These are phyloP conservation scores for Begonia masoniana DNA, from an alignment of 306 rosid genomes.

Conservation along the genomic window DNA sequence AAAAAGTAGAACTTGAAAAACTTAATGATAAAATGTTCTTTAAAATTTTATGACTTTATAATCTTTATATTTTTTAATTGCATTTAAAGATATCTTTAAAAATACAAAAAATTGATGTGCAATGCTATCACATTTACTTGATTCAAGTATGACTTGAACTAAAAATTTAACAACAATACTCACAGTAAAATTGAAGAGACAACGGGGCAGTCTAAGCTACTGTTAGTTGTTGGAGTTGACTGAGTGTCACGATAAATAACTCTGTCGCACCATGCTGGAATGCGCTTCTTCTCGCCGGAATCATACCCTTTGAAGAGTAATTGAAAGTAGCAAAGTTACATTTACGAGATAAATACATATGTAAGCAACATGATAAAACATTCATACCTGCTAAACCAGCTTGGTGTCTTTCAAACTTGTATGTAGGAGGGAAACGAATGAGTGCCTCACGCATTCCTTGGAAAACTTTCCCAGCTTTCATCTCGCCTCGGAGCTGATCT, in stretches of 20 bases:
- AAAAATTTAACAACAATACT: slow-evolving; percentile 18
- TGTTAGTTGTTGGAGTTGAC: slow-evolving; percentile 34
- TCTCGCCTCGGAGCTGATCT: slow-evolving; percentile 97
- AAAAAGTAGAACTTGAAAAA: too few relatives aligned
- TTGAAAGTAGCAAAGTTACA: slow-evolving; percentile 3
- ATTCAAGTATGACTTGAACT: background rate
- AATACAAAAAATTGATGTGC: too few relatives aligned
- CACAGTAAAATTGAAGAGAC: slow-evolving; percentile 79
- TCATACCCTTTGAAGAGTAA: slow-evolving; percentile 57
- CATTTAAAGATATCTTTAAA: too few relatives aligned
- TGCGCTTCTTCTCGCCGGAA: slow-evolving; percentile 95
- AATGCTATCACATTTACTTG: too few relatives aligned
- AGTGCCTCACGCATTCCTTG: slow-evolving; percentile 99
- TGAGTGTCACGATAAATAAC: slow-evolving; percentile 93
- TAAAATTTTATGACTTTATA: too few relatives aligned
- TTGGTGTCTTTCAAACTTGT: slow-evolving; percentile 90
- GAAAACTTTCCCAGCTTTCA: slow-evolving; percentile 91
- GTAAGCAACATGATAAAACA: background rate
- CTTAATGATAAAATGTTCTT: too few relatives aligned
- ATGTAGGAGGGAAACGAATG: slow-evolving; percentile 90
- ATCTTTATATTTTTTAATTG: too few relatives aligned
- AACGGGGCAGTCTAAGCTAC: slow-evolving; percentile 79
- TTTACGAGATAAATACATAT: slow-evolving; percentile 1
- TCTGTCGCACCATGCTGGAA: slow-evolving; percentile 99
- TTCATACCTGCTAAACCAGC: slow-evolving; percentile 76